Conservation (phyloP, 2,329 filamentous ascomycete species). For the Aspergillus transmontanensis region DNA sequence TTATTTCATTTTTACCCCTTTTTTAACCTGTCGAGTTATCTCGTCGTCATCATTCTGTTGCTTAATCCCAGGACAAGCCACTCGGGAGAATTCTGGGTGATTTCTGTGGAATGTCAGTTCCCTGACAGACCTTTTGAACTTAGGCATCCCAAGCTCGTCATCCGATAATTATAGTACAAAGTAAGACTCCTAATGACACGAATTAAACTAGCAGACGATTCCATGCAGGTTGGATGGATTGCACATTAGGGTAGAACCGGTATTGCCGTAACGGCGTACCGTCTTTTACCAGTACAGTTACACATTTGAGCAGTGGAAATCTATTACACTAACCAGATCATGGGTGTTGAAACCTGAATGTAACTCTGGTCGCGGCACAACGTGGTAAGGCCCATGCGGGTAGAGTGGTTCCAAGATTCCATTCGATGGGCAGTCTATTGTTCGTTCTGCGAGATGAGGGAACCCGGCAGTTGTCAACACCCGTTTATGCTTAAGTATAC, state of each 20-base stretch:
- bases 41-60: not conserved
- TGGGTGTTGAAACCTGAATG: not conserved
- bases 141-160: conserved; percentile 16
- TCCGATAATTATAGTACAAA: conserved; percentile 16
- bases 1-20: not conserved
- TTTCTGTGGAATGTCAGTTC: not conserved
- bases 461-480: not conserved
- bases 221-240: not conserved
- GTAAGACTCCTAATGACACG: not conserved
- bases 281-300: not conserved
- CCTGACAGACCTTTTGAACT: conserved; percentile 14
- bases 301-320: not conserved
- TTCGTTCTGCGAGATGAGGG: not conserved
- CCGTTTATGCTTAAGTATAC: not conserved
- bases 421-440: not conserved
- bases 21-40: not conserved
- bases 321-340: not conserved
- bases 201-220: conserved; percentile 4
- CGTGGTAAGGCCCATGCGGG: not conserved
- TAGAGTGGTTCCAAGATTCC: not conserved
- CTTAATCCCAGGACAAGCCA: not conserved
- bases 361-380: not conserved
- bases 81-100: not conserved
- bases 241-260: not conserved
- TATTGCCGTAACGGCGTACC: not conserved